phyloP scores from a whole-genome alignment of 495 filamentous ascomycete species.

The Penicillium angulare region DNA sequence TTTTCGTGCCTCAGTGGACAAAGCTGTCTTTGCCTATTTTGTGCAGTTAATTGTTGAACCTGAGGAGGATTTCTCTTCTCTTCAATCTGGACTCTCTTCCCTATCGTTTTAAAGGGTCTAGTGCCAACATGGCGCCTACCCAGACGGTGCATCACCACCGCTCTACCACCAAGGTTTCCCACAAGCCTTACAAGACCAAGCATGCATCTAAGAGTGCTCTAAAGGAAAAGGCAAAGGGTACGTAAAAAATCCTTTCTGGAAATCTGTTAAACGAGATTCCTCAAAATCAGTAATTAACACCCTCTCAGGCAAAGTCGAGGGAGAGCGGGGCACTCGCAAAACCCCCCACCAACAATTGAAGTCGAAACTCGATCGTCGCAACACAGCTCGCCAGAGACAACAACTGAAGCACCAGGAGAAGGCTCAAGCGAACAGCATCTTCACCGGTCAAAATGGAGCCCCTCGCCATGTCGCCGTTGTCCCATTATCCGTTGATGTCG shows the following conservation, averaged over 20 bases:
- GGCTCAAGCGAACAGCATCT: conserved; percentile 70
- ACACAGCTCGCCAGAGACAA: conserved; percentile 86
- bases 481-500: conserved; percentile 70
- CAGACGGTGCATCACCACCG: conserved; percentile 82
- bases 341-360: conserved; percentile 94
- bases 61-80: neutral
- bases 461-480: conserved; percentile 91
- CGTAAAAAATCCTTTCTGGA: neutral
- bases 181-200: conserved; percentile 89
- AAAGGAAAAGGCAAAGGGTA: conserved; percentile 79
- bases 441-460: conserved; percentile 79
- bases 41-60: conserved; percentile 4
- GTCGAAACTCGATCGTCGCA: conserved; percentile 92
- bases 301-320: conserved; percentile 59
- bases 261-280: neutral
- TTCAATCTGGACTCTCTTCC: conserved; percentile 63
- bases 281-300: conserved; percentile 4
- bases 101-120: conserved; percentile 83
- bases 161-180: conserved; percentile 77
- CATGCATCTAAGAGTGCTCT: conserved; percentile 85
- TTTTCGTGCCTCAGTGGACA: conserved; percentile 17
- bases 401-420: conserved; percentile 77
- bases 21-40: neutral
- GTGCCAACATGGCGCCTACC: conserved; percentile 51
- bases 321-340: conserved; percentile 64